Conservation (phyloP, 2,329 filamentous ascomycete species). For the Neofusicoccum parvum region DNA sequence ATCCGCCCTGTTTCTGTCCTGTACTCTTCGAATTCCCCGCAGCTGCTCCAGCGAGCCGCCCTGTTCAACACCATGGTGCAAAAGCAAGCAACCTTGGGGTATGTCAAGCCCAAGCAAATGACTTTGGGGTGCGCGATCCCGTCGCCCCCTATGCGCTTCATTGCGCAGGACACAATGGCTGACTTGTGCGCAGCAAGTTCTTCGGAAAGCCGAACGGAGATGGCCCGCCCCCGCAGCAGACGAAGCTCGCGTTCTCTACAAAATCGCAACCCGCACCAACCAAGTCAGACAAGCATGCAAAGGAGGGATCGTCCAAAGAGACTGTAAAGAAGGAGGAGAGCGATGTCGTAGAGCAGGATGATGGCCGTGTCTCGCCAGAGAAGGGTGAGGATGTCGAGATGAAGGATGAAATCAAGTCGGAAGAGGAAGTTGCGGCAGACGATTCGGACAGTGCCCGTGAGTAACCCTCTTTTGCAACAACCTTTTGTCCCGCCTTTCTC, state of each 20-base stretch:
- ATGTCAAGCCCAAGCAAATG: conserved; percentile 74
- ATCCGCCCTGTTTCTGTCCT: not conserved
- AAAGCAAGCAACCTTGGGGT: conserved; percentile 86
- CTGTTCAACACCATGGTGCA: conserved; percentile 45
- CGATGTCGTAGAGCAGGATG: conserved; percentile 20
- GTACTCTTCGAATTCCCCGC: conserved; percentile 13
- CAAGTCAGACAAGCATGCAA: not conserved
- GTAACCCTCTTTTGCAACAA: not conserved
- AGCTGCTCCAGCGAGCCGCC: conserved; percentile 22
- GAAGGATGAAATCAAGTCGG: conserved; percentile 4
- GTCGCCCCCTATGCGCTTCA: not conserved
- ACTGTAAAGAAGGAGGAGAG: conserved; percentile 24
- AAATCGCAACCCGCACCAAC: conserved; percentile 25
- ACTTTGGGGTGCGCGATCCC: conserved; percentile 66
- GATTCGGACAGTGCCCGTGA: conserved; percentile 13
- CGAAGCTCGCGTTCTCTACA: conserved; percentile 75
- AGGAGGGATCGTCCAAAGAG: not conserved
- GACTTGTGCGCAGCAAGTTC: conserved; percentile 68
- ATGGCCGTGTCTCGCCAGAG: not conserved
- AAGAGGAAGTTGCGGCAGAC: not conserved
- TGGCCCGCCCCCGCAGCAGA: conserved; percentile 65
- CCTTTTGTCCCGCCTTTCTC: not conserved
- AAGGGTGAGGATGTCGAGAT: conserved; percentile 19
- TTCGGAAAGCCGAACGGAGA: conserved; percentile 69
- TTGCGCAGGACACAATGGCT: conserved; percentile 22